These are phyloP conservation scores for Malassezia pachydermatis DNA, from an alignment of 1,284 basidiomycete genomes.

Conservation along the genomic window DNA sequence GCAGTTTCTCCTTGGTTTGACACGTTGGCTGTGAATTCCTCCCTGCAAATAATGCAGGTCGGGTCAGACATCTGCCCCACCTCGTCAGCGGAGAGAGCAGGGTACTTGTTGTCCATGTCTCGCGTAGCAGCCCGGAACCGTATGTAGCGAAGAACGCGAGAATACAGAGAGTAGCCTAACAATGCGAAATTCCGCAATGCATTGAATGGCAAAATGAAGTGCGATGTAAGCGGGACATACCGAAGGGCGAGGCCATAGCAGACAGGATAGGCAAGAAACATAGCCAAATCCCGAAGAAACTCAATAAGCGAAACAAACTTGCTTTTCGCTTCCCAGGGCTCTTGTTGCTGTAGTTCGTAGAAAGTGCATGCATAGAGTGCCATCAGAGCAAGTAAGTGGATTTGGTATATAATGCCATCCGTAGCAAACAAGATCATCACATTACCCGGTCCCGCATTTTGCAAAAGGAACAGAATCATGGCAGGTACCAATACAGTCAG, in stretches of 20 bases:
- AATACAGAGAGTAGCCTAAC: slow-evolving; percentile 79
- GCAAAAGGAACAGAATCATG: slow-evolving; percentile 53
- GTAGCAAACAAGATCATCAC: slow-evolving; percentile 64
- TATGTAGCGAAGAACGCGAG: slow-evolving; percentile 70
- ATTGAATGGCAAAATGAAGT: slow-evolving; percentile 57
- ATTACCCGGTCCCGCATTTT: slow-evolving; percentile 53
- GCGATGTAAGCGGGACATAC: neutral
- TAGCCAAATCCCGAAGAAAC: slow-evolving; percentile 72
- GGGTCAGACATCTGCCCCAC: slow-evolving; percentile 66
- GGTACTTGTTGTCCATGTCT: slow-evolving; percentile 94
- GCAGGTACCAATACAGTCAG: slow-evolving; percentile 65
- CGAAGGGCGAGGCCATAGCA: slow-evolving; percentile 64
- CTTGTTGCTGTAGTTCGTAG: slow-evolving; percentile 56
- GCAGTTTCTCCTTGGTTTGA: slow-evolving; percentile 53
- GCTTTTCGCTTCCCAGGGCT: slow-evolving; percentile 84
- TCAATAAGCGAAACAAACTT: slow-evolving; percentile 95
- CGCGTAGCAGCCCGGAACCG: slow-evolving; percentile 85
- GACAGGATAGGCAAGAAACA: slow-evolving; percentile 73
- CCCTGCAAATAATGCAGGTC: slow-evolving; percentile 97
- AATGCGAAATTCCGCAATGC: slow-evolving; percentile 88
- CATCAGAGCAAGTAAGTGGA: slow-evolving; percentile 66
- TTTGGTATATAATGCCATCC: slow-evolving; percentile 34
- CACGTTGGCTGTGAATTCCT: slow-evolving; percentile 60
- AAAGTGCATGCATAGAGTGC: slow-evolving; percentile 76
- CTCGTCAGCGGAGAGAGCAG: slow-evolving; percentile 80